A percentile compares a stretch with the other conserved stretches of the same genome.
phyloP scores from a whole-genome alignment of 495 filamentous ascomycete genomes.

The Xylaria flabelliformis region DNA sequence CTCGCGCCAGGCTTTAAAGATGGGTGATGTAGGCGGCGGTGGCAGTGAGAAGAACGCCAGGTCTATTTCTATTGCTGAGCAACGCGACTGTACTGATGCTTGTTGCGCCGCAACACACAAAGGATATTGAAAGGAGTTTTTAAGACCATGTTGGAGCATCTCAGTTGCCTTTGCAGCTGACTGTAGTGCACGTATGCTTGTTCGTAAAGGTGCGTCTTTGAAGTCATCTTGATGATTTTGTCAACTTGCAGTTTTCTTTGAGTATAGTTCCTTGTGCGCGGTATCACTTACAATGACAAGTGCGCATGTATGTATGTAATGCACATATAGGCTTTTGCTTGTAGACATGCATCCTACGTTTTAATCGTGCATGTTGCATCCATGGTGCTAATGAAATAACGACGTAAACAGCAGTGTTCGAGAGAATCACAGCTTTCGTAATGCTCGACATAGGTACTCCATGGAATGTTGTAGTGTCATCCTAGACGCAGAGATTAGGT shows the following conservation, averaged over 20 bases:
- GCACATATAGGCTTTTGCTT: not conserved
- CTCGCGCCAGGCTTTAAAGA: not conserved
- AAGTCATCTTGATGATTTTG: not conserved
- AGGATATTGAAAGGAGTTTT: not conserved
- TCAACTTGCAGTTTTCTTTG: not conserved
- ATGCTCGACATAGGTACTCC: too few relatives aligned
- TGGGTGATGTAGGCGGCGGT: not conserved
- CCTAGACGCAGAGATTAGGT: not conserved
- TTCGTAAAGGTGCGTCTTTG: not conserved
- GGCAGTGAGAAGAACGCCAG: not conserved
- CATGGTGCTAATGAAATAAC: not conserved
- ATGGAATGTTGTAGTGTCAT: not conserved
- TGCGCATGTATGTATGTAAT: not conserved
- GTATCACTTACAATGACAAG: not conserved
- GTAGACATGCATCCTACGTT: not conserved
- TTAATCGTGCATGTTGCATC: not conserved
- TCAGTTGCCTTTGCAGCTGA: conserved; percentile 1
- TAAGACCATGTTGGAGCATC: not conserved
- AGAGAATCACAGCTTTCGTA: not conserved
- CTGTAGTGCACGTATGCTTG: not conserved
- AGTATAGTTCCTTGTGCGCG: not conserved
- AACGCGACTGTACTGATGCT: not conserved
- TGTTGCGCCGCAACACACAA: not conserved
- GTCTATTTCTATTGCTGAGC: not conserved
- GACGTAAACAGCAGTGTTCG: not conserved